phyloP scores from a whole-genome alignment of 441 rosid species.

The Populus trichocarpa region DNA sequence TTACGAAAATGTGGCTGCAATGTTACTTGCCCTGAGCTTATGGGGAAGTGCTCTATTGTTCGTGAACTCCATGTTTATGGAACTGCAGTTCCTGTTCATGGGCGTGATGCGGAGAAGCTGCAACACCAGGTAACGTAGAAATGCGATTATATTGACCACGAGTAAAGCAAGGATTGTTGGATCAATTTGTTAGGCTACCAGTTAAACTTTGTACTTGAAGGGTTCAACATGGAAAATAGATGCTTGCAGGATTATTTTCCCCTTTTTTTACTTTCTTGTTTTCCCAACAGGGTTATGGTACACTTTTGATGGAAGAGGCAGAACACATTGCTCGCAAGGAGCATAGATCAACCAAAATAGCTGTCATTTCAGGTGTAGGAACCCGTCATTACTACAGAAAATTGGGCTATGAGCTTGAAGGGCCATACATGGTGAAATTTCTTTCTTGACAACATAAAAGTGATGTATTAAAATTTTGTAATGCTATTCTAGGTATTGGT shows the following conservation, averaged over 20 bases:
- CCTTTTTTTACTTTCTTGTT: not conserved
- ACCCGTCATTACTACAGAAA: slow-evolving; percentile 95
- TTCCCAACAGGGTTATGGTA: slow-evolving; percentile 75
- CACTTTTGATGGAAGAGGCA: slow-evolving; percentile 97
- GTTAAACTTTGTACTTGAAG: not conserved
- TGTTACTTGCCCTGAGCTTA: slow-evolving; percentile 86
- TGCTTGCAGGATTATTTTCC: not conserved
- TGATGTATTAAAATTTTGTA: slow-evolving; percentile 31
- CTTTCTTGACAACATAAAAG: slow-evolving; percentile 39
- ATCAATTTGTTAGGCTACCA: not conserved
- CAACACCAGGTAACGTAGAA: slow-evolving; percentile 80
- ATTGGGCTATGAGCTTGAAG: slow-evolving; percentile 94
- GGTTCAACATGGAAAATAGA: not conserved
- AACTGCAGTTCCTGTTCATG: slow-evolving; percentile 99
- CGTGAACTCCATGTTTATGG: slow-evolving; percentile 99
- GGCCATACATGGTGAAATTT: slow-evolving; percentile 94
- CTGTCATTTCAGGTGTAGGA: slow-evolving; percentile 96
- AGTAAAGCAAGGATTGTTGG: not conserved
- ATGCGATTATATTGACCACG: not conserved
- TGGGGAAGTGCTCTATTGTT: slow-evolving; percentile 84
- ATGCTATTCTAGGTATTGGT: not conserved
- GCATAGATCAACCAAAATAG: slow-evolving; percentile 81
- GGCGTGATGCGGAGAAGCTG: slow-evolving; percentile 87
- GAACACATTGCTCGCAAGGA: slow-evolving; percentile 74
- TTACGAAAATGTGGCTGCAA: slow-evolving; percentile 87